Base-by-base conservation (phyloP, 306 rosid species). In the Argentina anserina region DNA sequence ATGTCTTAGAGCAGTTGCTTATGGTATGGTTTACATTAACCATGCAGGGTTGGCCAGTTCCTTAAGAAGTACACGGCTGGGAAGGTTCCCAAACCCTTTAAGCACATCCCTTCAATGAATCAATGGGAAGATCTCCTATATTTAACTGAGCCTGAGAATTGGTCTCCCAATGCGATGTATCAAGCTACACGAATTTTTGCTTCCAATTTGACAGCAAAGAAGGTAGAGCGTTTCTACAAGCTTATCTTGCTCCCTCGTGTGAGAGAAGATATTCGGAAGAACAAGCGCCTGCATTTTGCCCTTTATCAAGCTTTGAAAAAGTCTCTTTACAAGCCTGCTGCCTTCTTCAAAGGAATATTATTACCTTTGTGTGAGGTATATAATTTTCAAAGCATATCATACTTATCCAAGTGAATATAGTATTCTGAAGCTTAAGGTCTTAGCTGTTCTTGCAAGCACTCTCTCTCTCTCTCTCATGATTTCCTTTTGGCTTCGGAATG, bases 141-240 rank as follows among this genome's bases (percentile, higher is more conserved):
- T 76, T 23, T 91, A 47, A 94, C 97, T 9, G 94, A 89, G 82
- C 98, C 98, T 49, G 91, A 91, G 64, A 91, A 88, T 15, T 94
- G 97, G 98, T 94, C 98, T 9, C 96, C 98, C 47, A 86, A 87
- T 85, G 97, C 96, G 1, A 73, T 91, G 83, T 94, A 76, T 77
- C 97, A 91, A 81, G 92, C 96, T 56, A 89, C 95, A 31, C 87
- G 92, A 70, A 86, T 91, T 72, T 94, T 94, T 46, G 84, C 97
- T 61, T 94, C 98, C 72, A 91, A 86, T 81, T 81, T 93, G 76
- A 79, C 90, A 70, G 87, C 82, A 0, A 88, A 85, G 79, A 87
- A 81, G 89, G 96, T 87, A 3, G 95, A 86, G 77, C 87, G 86
- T 42, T 94, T 91, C 82, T 91, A 91, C 90, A 89, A 68, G 80